Base-by-base conservation (phyloP, 306 rosid species). In the Urtica urens region DNA sequence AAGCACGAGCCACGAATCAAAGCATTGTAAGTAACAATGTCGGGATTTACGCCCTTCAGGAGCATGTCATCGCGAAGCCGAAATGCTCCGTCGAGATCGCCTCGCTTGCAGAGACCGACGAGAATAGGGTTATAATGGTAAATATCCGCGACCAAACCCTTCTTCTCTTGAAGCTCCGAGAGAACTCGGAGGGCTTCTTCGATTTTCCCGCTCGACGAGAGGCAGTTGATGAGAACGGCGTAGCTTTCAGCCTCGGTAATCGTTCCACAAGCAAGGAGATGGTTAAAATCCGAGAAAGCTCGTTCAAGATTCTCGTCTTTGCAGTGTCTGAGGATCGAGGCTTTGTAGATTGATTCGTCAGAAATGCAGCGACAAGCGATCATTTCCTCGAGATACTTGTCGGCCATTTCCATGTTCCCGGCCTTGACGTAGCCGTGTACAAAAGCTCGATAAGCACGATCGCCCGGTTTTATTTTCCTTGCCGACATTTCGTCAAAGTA, bases 1-100 rank as follows among this genome's bases (percentile, higher is more conserved):
- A 70, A 70, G 63, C 77, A 70, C 39, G 71, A 31, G 30, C 81
- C 81, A 47, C 66, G 44, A 37, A 75, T 71, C 68, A 75, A 41
- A 56, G 53, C 41, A 4, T 75, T 75, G 37, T 55, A 59, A 38
- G 70, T 55, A 18, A 66, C 71, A 46, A 70, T 63, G 50, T 63
- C 67, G 10, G 81, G 81, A 38, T 46, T 20, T 11, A 60, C 34
- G 5, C 68, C 71, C 46, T 65, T 71, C n/a, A n/a, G 31, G 35
- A 42, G 19, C 81, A 75, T 75, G 37, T 66, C 71, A 17, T 71
- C 60, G 40, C 45, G 42, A 51, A 70, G 65, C 17, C 55, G 57
- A 42, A 64, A 53, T 44, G 74, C 77, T 55, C 49, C 50, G 12
- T 71, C 57, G 16, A 51, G 28, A 38, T 75, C 63, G 35, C 77